Percentiles rank a stretch among this genome's conserved stretches.
phyloP scores from a whole-genome alignment of 2,329 filamentous ascomycete species.

The Clarireedia homoeocarpa region DNA sequence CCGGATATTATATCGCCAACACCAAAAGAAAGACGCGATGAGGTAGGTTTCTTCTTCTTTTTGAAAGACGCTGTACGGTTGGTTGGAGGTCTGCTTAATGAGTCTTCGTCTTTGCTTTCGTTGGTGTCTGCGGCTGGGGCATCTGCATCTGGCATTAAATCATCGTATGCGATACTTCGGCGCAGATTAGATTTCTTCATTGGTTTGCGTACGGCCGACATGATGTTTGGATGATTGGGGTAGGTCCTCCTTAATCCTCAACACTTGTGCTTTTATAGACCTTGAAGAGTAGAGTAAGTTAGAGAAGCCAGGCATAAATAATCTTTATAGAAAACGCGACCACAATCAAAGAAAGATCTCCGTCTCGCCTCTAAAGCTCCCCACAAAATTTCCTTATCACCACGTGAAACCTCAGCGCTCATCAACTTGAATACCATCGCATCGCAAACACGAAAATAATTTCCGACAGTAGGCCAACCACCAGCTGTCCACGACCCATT shows the following conservation, averaged over 20 bases:
- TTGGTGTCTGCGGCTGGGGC: slow-evolving; percentile 7
- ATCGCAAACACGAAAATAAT: slow-evolving; percentile 8
- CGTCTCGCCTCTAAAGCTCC: background rate
- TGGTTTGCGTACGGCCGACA: slow-evolving; percentile 38
- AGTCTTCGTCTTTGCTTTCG: slow-evolving; percentile 1
- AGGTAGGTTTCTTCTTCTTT: slow-evolving; percentile 56
- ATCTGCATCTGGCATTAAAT: slow-evolving; percentile 25
- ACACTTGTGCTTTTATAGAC: too few species aligned
- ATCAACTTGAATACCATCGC: background rate
- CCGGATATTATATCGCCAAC: slow-evolving; percentile 47
- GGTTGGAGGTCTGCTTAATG: slow-evolving; percentile 34
- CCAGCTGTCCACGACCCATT: slow-evolving; percentile 4
- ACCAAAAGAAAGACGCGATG: slow-evolving; percentile 71
- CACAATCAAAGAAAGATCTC: background rate
- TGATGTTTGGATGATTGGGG: background rate
- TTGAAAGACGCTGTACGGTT: slow-evolving; percentile 47
- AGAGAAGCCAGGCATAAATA: background rate
- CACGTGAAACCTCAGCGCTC: slow-evolving; percentile 22
- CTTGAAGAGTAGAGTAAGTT: too few species aligned
- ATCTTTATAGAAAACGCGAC: background rate
- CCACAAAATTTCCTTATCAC: slow-evolving; percentile 14
- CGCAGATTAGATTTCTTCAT: slow-evolving; percentile 51
- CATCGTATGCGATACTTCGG: slow-evolving; percentile 43
- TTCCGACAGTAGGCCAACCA: slow-evolving; percentile 2
- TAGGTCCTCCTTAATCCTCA: background rate